Conservation (phyloP, 192 early-diverging fungal genomes). For the Chytriomyces sp. region DNA sequence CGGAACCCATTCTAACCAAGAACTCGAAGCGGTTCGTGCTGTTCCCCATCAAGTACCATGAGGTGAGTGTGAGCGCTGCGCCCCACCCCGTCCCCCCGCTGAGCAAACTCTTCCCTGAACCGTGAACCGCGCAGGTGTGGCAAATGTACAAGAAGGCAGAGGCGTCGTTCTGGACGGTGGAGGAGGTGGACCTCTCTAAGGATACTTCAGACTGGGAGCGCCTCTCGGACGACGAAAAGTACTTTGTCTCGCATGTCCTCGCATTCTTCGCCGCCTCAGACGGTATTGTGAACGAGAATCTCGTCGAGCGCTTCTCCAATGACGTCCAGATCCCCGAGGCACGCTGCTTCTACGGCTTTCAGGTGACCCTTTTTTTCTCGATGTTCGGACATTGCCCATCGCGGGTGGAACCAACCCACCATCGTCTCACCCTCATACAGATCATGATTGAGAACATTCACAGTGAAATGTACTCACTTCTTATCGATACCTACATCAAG, state of each 20-base stretch:
- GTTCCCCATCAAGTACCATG: conserved; percentile 92
- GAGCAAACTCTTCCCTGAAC: neutral
- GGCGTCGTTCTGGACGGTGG: conserved; percentile 96
- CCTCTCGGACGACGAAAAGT: conserved; percentile 82
- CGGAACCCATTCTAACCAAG: conserved; percentile 58
- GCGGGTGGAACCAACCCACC: neutral
- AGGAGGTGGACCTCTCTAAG: conserved; percentile 93
- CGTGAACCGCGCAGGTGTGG: conserved; percentile 67
- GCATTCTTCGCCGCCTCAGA: conserved; percentile 97
- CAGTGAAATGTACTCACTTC: conserved; percentile 90
- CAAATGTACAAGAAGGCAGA: conserved; percentile 98
- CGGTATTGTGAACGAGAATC: conserved; percentile 96
- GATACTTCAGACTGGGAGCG: conserved; percentile 89
- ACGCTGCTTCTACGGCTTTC: conserved; percentile 93
- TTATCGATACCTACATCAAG: conserved; percentile 95
- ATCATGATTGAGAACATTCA: conserved; percentile 99
- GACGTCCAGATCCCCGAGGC: conserved; percentile 96
- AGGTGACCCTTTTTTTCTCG: conserved; percentile 37
- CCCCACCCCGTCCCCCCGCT: neutral
- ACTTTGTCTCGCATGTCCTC: conserved; percentile 88
- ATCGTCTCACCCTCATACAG: neutral
- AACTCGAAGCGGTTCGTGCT: conserved; percentile 86
- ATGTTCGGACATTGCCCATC: conserved; percentile 4
- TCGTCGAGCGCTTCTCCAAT: conserved; percentile 84
- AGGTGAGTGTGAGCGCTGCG: conserved; percentile 52